Percentiles rank a stretch among this genome's conserved stretches.
Conservation (phyloP, 1,284 basidiomycete species). For the Fistulinella staudtii region DNA sequence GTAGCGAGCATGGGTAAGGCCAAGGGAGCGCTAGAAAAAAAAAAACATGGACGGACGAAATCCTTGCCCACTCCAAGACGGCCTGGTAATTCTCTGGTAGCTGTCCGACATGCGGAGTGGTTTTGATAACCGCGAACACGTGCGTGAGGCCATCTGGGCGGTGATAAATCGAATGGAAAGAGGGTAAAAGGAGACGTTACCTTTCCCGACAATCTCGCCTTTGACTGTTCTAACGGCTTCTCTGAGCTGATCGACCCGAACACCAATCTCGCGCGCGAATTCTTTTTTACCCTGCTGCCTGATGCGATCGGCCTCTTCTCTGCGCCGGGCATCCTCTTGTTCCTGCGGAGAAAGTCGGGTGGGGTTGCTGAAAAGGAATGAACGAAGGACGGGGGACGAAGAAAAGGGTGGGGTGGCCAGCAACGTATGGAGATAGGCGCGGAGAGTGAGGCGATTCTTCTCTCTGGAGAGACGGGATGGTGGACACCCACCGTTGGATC, state of each 20-base stretch:
- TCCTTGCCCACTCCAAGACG: conserved; percentile 94
- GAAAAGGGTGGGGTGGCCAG: conserved; percentile 73
- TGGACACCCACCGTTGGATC: not conserved
- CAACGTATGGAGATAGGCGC: conserved; percentile 85
- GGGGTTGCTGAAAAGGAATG: conserved; percentile 82
- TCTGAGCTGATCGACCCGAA: conserved; percentile 83
- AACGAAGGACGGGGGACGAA: conserved; percentile 80
- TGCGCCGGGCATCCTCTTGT: conserved; percentile 68
- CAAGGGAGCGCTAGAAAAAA: conserved; percentile 9
- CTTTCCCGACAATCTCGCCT: conserved; percentile 84
- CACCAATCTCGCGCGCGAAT: conserved; percentile 86
- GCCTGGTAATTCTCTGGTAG: conserved; percentile 85
- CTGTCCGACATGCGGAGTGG: conserved; percentile 73
- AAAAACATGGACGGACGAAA: conserved; percentile 65
- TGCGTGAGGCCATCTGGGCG: conserved; percentile 76
- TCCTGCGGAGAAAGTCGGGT: conserved; percentile 74
- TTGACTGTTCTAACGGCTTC: conserved; percentile 85
- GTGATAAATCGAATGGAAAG: conserved; percentile 8
- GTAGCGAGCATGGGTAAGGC: conserved; percentile 9
- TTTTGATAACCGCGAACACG: conserved; percentile 86
- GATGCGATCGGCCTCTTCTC: conserved; percentile 89
- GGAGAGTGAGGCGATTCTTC: conserved; percentile 92
- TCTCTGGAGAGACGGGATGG: conserved; percentile 73
- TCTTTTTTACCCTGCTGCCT: conserved; percentile 83
- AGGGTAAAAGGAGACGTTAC: conserved; percentile 34